These are phyloP conservation scores for Physocladia obscura DNA, from an alignment of 192 early-diverging fungal genomes.

Conservation along the genomic window DNA sequence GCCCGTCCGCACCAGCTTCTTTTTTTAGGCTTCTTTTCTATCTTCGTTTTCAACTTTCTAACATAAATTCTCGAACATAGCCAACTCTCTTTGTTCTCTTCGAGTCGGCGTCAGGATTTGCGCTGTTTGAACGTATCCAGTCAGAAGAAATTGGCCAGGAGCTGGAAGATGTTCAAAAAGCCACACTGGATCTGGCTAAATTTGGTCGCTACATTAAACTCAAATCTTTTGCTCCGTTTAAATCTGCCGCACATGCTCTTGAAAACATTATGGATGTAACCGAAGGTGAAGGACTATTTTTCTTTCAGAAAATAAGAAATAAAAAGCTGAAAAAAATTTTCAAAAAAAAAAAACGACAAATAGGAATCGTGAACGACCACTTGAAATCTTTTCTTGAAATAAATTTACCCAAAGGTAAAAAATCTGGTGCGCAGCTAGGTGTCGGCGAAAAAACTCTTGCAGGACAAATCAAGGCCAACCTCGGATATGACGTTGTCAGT, in stretches of 20 bases:
- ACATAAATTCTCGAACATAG: background rate
- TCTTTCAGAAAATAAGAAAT: background rate
- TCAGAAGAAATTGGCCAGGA: conserved; percentile 95
- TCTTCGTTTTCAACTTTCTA: background rate
- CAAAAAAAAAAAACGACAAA: background rate
- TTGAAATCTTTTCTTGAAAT: conserved; percentile 94
- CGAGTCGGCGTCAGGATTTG: conserved; percentile 96
- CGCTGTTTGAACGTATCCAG: conserved; percentile 90
- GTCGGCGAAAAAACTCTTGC: conserved; percentile 86
- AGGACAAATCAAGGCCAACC: conserved; percentile 72
- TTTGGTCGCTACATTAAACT: conserved; percentile 90
- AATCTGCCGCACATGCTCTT: conserved; percentile 92
- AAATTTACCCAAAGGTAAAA: conserved; percentile 87
- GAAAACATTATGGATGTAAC: conserved; percentile 98
- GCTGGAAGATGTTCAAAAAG: conserved; percentile 81
- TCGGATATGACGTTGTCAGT: conserved; percentile 74
- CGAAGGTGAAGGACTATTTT: conserved; percentile 69
- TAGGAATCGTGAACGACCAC: conserved; percentile 81
- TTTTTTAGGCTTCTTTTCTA: background rate
- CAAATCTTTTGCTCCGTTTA: conserved; percentile 96
- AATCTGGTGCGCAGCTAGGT: conserved; percentile 73
- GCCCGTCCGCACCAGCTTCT: background rate
- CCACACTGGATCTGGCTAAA: conserved; percentile 79
- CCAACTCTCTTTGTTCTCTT: conserved; percentile 64
- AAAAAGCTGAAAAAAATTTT: background rate